Conservation (phyloP, 371 early-diverging fungal species). For the Encephalitozoon cuniculi region DNA sequence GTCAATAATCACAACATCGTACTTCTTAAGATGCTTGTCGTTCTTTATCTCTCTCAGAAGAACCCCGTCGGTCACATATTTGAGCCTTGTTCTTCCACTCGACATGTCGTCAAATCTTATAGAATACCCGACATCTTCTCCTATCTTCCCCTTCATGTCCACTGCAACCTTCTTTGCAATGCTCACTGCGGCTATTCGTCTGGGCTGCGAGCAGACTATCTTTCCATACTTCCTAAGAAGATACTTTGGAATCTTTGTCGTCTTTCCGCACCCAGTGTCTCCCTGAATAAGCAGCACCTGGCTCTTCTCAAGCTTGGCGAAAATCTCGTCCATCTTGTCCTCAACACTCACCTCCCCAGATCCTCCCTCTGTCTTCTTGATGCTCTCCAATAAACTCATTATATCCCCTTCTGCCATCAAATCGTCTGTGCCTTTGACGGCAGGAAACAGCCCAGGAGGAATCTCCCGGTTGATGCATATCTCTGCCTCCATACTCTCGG, state of each 20-base stretch:
- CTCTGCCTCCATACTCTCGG: not conserved
- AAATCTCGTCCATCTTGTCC: conserved; percentile 23
- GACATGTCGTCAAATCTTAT: conserved; percentile 80
- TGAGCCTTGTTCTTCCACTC: conserved; percentile 71
- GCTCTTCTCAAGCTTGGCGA: conserved; percentile 40
- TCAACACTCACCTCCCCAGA: not conserved
- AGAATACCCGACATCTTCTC: conserved; percentile 74
- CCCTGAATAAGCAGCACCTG: conserved; percentile 82
- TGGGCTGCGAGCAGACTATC: conserved; percentile 91
- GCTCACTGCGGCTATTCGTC: conserved; percentile 91
- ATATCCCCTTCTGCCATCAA: not conserved
- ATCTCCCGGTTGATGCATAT: not conserved
- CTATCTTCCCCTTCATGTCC: conserved; percentile 68
- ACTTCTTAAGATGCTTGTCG: conserved; percentile 75
- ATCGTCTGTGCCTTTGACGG: not conserved
- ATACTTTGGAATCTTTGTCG: conserved; percentile 77
- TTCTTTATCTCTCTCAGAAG: conserved; percentile 81
- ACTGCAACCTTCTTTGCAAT: conserved; percentile 82
- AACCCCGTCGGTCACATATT: conserved; percentile 97
- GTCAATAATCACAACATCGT: conserved; percentile 86
- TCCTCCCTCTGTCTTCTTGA: not conserved
- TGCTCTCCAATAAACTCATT: not conserved
- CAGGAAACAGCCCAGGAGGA: not conserved
- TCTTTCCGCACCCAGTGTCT: conserved; percentile 96
- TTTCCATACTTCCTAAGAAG: conserved; percentile 63